Percentiles rank a stretch among this genome's conserved stretches.
Conservation (phyloP, 306 rosid species). For the Leucaena leucocephala region DNA sequence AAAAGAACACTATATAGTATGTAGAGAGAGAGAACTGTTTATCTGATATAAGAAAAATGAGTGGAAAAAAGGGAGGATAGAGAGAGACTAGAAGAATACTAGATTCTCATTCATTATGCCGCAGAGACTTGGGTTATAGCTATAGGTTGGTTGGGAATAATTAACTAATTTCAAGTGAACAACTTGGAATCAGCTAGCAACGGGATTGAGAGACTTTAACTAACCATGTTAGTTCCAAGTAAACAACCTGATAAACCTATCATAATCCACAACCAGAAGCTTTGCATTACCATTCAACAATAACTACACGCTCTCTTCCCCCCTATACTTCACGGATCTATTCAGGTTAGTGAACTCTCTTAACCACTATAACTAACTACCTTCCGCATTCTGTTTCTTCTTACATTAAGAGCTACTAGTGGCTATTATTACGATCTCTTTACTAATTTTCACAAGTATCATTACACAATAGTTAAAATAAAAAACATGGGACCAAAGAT, state of each 20-base stretch:
- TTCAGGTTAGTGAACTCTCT: neutral
- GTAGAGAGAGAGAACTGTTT: neutral
- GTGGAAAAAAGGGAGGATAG: neutral
- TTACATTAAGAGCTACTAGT: neutral
- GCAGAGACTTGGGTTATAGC: neutral
- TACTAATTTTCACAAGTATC: neutral
- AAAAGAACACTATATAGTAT: neutral
- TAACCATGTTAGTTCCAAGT: neutral
- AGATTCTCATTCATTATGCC: neutral
- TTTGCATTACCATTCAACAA: neutral
- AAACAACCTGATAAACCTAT: neutral
- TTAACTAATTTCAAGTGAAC: neutral
- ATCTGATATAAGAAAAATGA: neutral
- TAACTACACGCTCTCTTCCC: neutral
- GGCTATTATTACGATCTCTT: neutral
- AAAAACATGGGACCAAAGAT: neutral
- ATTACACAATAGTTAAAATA: neutral
- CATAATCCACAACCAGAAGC: neutral
- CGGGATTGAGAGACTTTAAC: neutral
- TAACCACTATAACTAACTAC: neutral
- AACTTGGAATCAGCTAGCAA: neutral
- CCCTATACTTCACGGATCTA: neutral
- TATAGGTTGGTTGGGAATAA: neutral
- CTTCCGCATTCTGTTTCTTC: neutral
- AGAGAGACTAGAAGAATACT: neutral